Base-by-base conservation (phyloP, 495 filamentous ascomycete genomes). In the Penicillium steckii region DNA sequence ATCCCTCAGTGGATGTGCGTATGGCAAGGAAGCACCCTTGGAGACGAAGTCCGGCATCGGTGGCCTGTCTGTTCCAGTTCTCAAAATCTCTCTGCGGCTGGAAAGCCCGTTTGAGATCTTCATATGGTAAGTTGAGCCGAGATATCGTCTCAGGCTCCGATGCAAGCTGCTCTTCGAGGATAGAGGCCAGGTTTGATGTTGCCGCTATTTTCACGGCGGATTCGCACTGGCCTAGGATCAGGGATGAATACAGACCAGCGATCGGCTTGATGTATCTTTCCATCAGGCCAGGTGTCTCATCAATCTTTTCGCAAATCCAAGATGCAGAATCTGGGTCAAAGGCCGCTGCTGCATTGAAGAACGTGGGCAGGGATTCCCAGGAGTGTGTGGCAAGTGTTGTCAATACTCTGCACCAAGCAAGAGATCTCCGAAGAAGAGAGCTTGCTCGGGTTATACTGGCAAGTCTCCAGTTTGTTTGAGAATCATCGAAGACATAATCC, bases 11-110 rank as follows among this genome's bases (percentile, higher is more conserved):
- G 6, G 82, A 59, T 32, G 74, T 78, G 27, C 78, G 80, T 0
- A 80, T 61, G 0, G 82, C 77, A 29, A 88, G 66, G n/a, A 90
- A 68, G 21, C 76, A 68, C 1, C 88, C 88, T 47, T 69, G 65
- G 17, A 79, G 63, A 41, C 70, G 73, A 40, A 79, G 56, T 32
- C 62, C 73, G 2, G 71, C 70, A 42, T 79, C 71, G 0, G 64
- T 69, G 21, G 73, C 57, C n/a, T 74, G 72, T 42, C 73, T 49
- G 46, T 73, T 76, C 68, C 72, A 73, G 5, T 52, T 48, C 15
- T 71, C 43, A 9, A 53, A 56, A n/a, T 61, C 58, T 6, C 44
- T 35, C 25, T 60, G 59, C 6, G 57, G 59, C 8, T 50, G 54
- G 53, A 73, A 66, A 15, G 55, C 48, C 26, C 35, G 50, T 27